These are phyloP conservation scores for Trypanosomatidae sp. DNA, from an alignment of 208 protist species.

Conservation along the genomic window DNA sequence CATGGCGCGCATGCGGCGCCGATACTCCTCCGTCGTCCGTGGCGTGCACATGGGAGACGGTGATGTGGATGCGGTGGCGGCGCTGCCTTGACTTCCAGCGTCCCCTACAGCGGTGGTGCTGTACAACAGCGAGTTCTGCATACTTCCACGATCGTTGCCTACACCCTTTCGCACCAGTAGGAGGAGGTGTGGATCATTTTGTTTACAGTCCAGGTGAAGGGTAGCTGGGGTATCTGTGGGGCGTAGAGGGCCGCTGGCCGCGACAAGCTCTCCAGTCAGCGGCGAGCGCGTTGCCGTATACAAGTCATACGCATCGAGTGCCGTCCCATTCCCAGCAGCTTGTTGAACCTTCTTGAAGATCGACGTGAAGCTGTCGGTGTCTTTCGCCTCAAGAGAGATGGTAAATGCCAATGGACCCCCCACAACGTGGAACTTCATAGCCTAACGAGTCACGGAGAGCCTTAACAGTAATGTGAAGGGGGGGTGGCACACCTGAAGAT, in stretches of 20 bases:
- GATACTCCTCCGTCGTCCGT: slow-evolving; percentile 16
- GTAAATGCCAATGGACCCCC: slow-evolving; percentile 37
- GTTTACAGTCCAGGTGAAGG: slow-evolving; percentile 8
- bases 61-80: slow-evolving; percentile 2
- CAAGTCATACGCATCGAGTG: slow-evolving; percentile 39
- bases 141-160: background rate
- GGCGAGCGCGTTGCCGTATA: slow-evolving; percentile 7
- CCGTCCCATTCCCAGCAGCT: slow-evolving; percentile 30
- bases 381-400: slow-evolving; percentile 42
- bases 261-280: slow-evolving; percentile 12
- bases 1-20: slow-evolving; percentile 33
- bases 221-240: slow-evolving; percentile 21
- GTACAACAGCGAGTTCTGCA: slow-evolving; percentile 2
- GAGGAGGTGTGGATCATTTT: slow-evolving; percentile 18
- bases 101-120: slow-evolving; percentile 3
- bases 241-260: slow-evolving; percentile 13
- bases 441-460: background rate
- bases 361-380: slow-evolving; percentile 43
- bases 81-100: background rate
- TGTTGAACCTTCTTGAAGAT: slow-evolving; percentile 59
- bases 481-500: background rate
- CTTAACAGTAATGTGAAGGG: background rate
- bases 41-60: slow-evolving; percentile 2
- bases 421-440: slow-evolving; percentile 60
- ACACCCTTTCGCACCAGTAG: slow-evolving; percentile 5